Base-by-base conservation (phyloP, 768 basidiomycete genomes). In the Mycena vulgaris region DNA sequence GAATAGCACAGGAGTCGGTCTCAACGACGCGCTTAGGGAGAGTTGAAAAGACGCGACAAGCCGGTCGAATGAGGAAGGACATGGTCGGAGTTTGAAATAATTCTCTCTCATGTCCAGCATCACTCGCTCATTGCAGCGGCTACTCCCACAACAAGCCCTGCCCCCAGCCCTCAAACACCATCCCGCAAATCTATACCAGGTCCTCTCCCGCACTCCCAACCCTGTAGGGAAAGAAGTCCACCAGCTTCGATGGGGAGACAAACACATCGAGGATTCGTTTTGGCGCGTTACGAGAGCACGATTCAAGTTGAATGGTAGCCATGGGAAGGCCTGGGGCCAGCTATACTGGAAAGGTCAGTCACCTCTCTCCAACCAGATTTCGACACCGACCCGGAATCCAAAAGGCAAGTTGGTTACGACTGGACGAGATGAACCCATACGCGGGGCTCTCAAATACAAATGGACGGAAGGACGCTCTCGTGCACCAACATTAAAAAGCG, bases 291-390 rank as follows among this genome's bases (percentile, higher is more conserved):
- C 94, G 5, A 85, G 87, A 75, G 86, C 92, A 35, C 82, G 84
- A 70, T 89, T 95, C 77, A 96, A 95, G 79, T 83, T 84, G 48
- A 90, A 90, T 72, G 94, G 94, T 30, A 84, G 79, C 30, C 92
- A 95, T 74, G 95, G 95, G 2, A 95, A 91, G 78, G 94, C 89
- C 21, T 96, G 95, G 95, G 95, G 95, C 9, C 83, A 84, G 68
- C 81, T 95, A 6, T 86, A 90, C 63, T 96, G 94, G 93, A 89
- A 86, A 83, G 93, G 95, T 95, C 30, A 19, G 23, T 45, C 30
- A 25, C 25, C 52, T 61, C 21, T 28, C 25, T 16, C 27, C 30
- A 16, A 23, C 23, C 25, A 13, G 16, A 7, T n/a, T 45, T 25
- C 49, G 58, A 55, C n/a, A 56, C 42, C 39, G 35, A 69, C 35